Conservation (phyloP, 139 green algal genomes). For the Picocystis salinarum region DNA sequence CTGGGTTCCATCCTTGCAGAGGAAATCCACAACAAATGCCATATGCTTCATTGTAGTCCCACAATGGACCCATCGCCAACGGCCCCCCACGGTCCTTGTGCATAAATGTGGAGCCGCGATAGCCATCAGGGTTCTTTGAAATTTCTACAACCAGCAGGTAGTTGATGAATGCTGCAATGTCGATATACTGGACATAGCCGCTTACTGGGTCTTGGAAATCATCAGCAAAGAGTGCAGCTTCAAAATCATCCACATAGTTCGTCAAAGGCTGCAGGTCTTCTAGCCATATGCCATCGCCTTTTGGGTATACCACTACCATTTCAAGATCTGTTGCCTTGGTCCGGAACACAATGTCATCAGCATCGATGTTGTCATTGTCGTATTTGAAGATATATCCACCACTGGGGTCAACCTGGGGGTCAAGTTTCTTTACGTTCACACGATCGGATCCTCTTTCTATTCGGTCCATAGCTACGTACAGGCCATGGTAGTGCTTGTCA, state of each 20-base stretch:
- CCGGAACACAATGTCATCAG: conserved; percentile 7
- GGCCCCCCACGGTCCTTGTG: conserved; percentile 6
- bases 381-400: conserved; percentile 31
- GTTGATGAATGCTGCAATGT: conserved; percentile 20
- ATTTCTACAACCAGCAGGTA: conserved; percentile 30
- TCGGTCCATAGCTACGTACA: background rate
- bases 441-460: background rate
- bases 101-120: conserved; percentile 10
- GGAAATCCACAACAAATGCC: conserved; percentile 16
- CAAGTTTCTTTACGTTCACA: background rate
- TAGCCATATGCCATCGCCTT: no score
- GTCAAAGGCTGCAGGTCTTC: no score
- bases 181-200: conserved; percentile 1
- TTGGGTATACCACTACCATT: no score
- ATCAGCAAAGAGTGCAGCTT: background rate
- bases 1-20: conserved; percentile 7
- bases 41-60: conserved; percentile 8
- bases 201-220: background rate
- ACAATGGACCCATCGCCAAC: conserved; percentile 8
- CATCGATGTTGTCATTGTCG: conserved; percentile 35
- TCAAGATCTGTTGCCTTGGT: no score
- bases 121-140: conserved; percentile 37
- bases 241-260: background rate
- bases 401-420: conserved; percentile 4
- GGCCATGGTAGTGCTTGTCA: conserved; percentile 1